phyloP scores from a whole-genome alignment of 345 rosid genomes.

The Isatis tinctoria region DNA sequence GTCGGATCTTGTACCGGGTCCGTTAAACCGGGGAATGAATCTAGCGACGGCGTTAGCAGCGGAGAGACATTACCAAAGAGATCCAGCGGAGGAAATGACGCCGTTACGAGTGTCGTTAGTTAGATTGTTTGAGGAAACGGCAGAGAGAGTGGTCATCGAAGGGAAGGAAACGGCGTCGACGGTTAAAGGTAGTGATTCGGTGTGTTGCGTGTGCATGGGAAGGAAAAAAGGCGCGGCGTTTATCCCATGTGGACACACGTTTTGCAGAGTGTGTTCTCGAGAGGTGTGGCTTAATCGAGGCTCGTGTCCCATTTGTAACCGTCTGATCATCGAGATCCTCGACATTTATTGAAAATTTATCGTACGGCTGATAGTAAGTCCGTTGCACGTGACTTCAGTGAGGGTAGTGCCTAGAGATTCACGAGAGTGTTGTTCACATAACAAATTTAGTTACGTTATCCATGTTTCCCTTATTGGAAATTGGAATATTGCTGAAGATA shows the following conservation, averaged over 20 bases:
- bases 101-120: constrained; percentile 65
- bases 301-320: constrained; percentile 75
- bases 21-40: constrained; percentile 54
- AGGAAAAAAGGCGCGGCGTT: constrained; percentile 71
- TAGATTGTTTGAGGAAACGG: constrained; percentile 66
- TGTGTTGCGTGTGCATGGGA: constrained; percentile 86
- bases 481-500: neutral
- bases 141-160: constrained; percentile 35
- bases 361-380: constrained; percentile 1
- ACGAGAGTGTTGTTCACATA: neutral
- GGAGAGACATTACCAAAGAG: constrained; percentile 56
- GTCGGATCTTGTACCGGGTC: constrained; percentile 21
- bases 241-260: constrained; percentile 83
- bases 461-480: constrained; percentile 7
- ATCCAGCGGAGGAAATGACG: constrained; percentile 24
- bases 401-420: constrained; percentile 25
- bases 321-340: constrained; percentile 58
- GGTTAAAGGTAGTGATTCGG: constrained; percentile 38
- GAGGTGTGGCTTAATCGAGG: constrained; percentile 68
- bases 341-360: constrained; percentile 45
- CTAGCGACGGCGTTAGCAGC: constrained; percentile 88
- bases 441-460: neutral
- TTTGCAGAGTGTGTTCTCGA: constrained; percentile 72
- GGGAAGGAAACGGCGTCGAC: constrained; percentile 17
- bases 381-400: constrained; percentile 22